These are phyloP conservation scores for Fusarium agapanthi DNA, from an alignment of 2,329 filamentous ascomycete genomes.

Conservation along the genomic window DNA sequence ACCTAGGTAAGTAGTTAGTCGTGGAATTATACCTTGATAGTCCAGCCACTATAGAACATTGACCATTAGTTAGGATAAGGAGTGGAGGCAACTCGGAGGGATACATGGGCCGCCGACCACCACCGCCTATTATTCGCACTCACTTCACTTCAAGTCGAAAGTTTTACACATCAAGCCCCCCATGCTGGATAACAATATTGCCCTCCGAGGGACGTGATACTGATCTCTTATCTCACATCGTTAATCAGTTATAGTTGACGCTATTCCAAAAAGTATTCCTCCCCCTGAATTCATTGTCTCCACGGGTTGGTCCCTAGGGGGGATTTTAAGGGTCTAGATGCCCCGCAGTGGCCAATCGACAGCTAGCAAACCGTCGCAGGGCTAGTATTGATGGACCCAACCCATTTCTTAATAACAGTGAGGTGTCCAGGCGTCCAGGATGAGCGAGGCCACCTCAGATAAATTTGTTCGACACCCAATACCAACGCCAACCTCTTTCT, in stretches of 20 bases:
- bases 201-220: background rate
- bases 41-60: background rate
- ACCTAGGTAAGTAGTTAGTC: background rate
- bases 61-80: background rate
- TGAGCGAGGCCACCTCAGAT: conserved; percentile 28
- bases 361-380: conserved; percentile 35
- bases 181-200: background rate
- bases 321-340: conserved; percentile 26
- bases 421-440: background rate
- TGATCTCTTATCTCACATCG: background rate
- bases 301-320: conserved; percentile 4
- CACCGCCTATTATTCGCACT: background rate
- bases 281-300: conserved; percentile 23
- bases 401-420: conserved; percentile 23
- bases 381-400: conserved; percentile 18
- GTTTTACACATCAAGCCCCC: background rate
- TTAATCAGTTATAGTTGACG: background rate
- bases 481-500: conserved; percentile 14
- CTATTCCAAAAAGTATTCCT: background rate
- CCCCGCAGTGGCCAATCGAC: conserved; percentile 40
- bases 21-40: conserved; percentile 3
- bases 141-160: background rate
- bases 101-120: background rate
- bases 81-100: background rate
- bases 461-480: conserved; percentile 32